Conservation (phyloP, 495 filamentous ascomycete species). For the Neurospora africana region DNA sequence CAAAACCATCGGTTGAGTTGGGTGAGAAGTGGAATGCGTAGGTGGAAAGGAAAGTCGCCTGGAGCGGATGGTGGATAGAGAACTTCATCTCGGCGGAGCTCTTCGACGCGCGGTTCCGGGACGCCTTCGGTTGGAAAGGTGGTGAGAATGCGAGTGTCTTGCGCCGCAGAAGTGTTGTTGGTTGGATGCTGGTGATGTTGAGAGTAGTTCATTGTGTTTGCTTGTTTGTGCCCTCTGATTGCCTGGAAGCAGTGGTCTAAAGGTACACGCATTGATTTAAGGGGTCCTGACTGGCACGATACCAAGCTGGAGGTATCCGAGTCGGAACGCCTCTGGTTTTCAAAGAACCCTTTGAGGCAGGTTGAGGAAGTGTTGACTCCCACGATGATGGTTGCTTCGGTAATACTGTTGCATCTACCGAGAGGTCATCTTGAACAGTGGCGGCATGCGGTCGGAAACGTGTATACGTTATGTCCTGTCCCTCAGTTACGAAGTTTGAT, state of each 20-base stretch:
- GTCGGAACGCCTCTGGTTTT: background rate
- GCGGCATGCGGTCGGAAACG: background rate
- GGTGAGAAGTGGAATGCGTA: background rate
- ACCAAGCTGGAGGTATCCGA: background rate
- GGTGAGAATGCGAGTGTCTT: conserved; percentile 12
- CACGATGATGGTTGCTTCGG: background rate
- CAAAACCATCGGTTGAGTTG: conserved; percentile 22
- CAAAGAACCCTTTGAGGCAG: background rate
- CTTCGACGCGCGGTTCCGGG: conserved; percentile 9
- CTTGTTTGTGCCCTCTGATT: background rate
- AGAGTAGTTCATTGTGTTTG: background rate
- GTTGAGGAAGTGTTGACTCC: background rate
- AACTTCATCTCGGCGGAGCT: background rate
- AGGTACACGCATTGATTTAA: background rate
- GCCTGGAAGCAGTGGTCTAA: background rate
- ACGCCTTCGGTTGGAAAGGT: conserved; percentile 18
- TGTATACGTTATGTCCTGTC: background rate
- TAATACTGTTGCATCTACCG: background rate
- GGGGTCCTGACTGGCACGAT: background rate
- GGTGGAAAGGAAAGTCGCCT: background rate
- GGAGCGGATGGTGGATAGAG: background rate
- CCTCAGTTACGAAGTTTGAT: background rate
- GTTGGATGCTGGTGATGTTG: background rate
- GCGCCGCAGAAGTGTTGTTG: background rate
- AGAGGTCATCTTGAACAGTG: background rate